Evolutionary conservation across 768 basidiomycete genomes (phyloP), one percentile per base, ranked within the genome.

Genomic region (Tubosaeta sp.): DNA sequence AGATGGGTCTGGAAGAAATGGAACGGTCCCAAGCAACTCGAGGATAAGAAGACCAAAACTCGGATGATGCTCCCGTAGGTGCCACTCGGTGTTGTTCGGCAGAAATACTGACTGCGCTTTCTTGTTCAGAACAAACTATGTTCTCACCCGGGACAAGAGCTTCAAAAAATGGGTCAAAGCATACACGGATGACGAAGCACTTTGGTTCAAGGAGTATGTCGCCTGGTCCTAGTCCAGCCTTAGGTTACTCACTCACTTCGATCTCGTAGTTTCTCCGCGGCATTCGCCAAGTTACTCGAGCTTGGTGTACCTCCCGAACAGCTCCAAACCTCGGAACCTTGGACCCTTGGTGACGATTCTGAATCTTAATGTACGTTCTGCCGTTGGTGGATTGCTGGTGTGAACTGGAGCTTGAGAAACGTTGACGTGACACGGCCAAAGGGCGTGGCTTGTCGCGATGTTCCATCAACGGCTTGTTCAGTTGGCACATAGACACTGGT

Each of bases 11-110:
- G 94, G 94, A 88, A 80, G 73, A 95, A 94, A 72, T 97, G 95
- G 93, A 73, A 74, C 55, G 95, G 91, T 48, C 92, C 94, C 19
- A 93, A 92, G 75, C 95, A 97, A 74, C 85, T 87, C 52, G 85
- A 89, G 71, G 95, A 97, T 74, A 94, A 92, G 81, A 84, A 81
- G 72, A 94, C 93, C 38, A 80, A 80, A 61, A 71, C 83, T 25
- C 76, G 97, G 47, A 97, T 97, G 95, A 97, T 97, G 95, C 74
- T 97, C 42, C 93, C 93, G 86, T 91, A 68, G 51, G 87, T 81
- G 39, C 32, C 16, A 44, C 8, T 27, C 16, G 6, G 3, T 2
- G 19, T 4, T 29, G 29, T 38, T 27, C 13, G 17, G 25, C 13
- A n/a, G n/a, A n/a, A n/a, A n/a, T n/a, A n/a, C n/a, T n/a, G n/a